Percentiles rank a stretch among this genome's conserved stretches.
Evolutionary conservation across 495 filamentous ascomycete genomes (phyloP).

Genomic region (Penicillium cinerascens): DNA sequence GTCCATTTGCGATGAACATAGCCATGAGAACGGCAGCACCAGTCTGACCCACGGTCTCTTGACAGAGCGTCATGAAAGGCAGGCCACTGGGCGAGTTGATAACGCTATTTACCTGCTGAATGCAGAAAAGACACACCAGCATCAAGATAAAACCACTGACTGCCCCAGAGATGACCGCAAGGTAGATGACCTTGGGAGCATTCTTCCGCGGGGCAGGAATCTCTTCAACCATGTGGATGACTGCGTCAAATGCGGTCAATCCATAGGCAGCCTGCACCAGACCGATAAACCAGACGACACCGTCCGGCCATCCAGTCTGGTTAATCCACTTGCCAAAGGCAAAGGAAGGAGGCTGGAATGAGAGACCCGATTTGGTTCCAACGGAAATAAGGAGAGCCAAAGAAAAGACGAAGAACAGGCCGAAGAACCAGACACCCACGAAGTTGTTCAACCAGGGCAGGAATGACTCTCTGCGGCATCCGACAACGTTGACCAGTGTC

Average conservation of each 20-base stretch:
- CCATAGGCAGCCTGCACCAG: constrained; percentile 54
- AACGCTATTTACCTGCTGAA: constrained; percentile 57
- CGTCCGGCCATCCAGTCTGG: constrained; percentile 57
- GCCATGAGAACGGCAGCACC: constrained; percentile 30
- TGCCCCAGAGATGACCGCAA: constrained; percentile 40
- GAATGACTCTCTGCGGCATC: constrained; percentile 37
- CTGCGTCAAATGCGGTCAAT: constrained; percentile 55
- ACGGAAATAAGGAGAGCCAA: constrained; percentile 43
- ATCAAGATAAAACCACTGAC: constrained; percentile 61
- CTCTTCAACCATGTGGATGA: constrained; percentile 53
- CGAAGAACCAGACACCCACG: constrained; percentile 43
- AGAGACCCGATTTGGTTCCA: constrained; percentile 27
- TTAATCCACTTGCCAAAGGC: constrained; percentile 55
- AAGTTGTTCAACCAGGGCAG: constrained; percentile 46
- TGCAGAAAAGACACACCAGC: constrained; percentile 65
- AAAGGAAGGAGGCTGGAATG: constrained; percentile 42
- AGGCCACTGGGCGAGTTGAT: constrained; percentile 37
- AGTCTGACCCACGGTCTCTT: constrained; percentile 27
- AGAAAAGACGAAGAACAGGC: constrained; percentile 40
- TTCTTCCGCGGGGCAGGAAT: constrained; percentile 29
- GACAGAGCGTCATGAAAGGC: constrained; percentile 36
- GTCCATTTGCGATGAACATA: constrained; percentile 39
- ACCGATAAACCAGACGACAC: constrained; percentile 56
- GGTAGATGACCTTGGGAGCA: constrained; percentile 29
- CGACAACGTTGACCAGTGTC: constrained; percentile 40